Evolutionary conservation across 805 yeast species (phyloP).

Genomic region (Saccharomycopsis schoenii): DNA sequence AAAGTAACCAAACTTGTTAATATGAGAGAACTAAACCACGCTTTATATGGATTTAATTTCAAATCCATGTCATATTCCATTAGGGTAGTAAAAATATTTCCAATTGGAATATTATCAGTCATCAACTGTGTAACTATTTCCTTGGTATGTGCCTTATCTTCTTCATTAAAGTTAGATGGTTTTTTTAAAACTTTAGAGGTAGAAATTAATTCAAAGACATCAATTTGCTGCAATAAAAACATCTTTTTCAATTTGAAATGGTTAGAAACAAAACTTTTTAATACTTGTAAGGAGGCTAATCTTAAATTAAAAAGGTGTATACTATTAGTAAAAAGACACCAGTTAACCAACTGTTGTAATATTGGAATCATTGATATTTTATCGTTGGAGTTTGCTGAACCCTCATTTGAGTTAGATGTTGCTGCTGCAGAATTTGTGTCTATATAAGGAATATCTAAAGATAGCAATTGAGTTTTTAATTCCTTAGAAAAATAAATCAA

Average conservation of each 20-base stretch:
- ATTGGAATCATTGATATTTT: slow-evolving; percentile 49
- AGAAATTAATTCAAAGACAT: slow-evolving; percentile 27
- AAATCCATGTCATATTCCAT: slow-evolving; percentile 67
- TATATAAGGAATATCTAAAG: slow-evolving; percentile 84
- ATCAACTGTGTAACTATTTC: background rate
- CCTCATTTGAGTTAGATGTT: slow-evolving; percentile 28
- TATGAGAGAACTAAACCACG: slow-evolving; percentile 73
- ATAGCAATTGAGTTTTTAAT: slow-evolving; percentile 62
- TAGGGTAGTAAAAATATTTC: slow-evolving; percentile 60
- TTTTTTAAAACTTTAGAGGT: background rate
- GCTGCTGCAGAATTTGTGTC: slow-evolving; percentile 44
- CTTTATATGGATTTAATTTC: slow-evolving; percentile 73
- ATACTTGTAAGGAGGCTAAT: slow-evolving; percentile 54
- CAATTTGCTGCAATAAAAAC: slow-evolving; percentile 60
- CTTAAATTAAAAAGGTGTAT: slow-evolving; percentile 79
- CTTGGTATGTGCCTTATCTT: background rate
- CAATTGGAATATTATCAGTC: slow-evolving; percentile 26
- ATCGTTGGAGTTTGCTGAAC: slow-evolving; percentile 12
- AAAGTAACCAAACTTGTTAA: slow-evolving; percentile 46
- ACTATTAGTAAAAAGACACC: slow-evolving; percentile 74
- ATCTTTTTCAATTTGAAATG: slow-evolving; percentile 51
- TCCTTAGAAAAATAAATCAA: slow-evolving; percentile 56
- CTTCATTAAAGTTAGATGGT: background rate
- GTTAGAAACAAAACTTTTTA: slow-evolving; percentile 58
- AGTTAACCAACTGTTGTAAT: slow-evolving; percentile 60